phyloP scores from a whole-genome alignment of 805 yeast genomes.

The Monosporozyma yasuniensis region DNA sequence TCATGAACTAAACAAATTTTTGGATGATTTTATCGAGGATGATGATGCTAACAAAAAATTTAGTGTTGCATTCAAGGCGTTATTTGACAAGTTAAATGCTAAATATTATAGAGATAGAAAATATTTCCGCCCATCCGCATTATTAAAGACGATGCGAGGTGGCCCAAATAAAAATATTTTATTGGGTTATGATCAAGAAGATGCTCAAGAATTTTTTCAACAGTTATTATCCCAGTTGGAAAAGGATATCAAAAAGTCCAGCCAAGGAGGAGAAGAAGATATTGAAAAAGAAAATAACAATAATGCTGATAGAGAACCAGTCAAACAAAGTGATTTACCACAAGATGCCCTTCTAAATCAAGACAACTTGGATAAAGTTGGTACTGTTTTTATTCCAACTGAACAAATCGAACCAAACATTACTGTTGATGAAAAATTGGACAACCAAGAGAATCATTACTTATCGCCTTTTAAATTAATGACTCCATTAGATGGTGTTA shows the following conservation, averaged over 20 bases:
- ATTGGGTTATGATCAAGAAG: conserved; percentile 86
- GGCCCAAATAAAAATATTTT: conserved; percentile 72
- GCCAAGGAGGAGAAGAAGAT: conserved; percentile 10
- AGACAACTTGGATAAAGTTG: conserved; percentile 47
- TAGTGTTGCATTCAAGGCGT: conserved; percentile 42
- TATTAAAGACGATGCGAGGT: conserved; percentile 62
- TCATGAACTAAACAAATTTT: conserved; percentile 45
- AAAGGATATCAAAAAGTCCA: conserved; percentile 19
- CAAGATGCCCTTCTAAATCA: conserved; percentile 33
- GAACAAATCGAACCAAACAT: conserved; percentile 67
- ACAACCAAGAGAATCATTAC: not conserved
- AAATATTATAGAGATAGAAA: conserved; percentile 44
- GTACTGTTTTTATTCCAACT: conserved; percentile 63
- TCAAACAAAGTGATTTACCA: conserved; percentile 26
- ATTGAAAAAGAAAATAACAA: conserved; percentile 10
- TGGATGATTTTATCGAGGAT: conserved; percentile 36
- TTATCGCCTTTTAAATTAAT: conserved; percentile 39
- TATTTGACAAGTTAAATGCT: conserved; percentile 48
- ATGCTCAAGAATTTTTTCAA: conserved; percentile 94
- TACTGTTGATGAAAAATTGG: conserved; percentile 15
- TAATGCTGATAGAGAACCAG: conserved; percentile 14
- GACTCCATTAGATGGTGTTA: conserved; percentile 88
- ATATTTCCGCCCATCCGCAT: conserved; percentile 51
- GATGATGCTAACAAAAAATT: conserved; percentile 30
- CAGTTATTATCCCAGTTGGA: conserved; percentile 60